A percentile compares a stretch with the other conserved stretches of the same genome.
phyloP scores from a whole-genome alignment of 371 early-diverging fungal genomes.

The Dichotomocladium elegans region DNA sequence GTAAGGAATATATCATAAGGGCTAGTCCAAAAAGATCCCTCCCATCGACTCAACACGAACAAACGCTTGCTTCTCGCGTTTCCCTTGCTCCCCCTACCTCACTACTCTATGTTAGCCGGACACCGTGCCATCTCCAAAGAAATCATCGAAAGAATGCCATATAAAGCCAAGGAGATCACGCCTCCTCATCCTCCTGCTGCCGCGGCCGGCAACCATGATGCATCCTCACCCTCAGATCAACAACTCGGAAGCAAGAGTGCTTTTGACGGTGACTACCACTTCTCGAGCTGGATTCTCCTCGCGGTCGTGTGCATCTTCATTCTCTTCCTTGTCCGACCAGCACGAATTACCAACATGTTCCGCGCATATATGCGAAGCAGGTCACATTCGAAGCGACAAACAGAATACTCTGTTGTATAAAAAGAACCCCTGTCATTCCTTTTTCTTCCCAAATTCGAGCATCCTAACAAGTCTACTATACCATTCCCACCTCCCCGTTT shows the following conservation, averaged over 20 bases:
- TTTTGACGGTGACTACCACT: neutral
- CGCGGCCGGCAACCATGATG: neutral
- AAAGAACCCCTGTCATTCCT: neutral
- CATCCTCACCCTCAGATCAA: neutral
- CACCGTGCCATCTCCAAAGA: conserved; percentile 4
- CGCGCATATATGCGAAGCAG: neutral
- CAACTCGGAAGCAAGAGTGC: neutral
- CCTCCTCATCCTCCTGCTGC: neutral
- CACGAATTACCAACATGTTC: neutral
- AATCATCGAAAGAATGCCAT: neutral
- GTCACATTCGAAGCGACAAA: neutral
- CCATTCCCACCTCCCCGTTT: too few species aligned
- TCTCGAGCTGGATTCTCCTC: conserved; percentile 1
- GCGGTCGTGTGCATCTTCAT: conserved; percentile 1
- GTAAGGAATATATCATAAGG: neutral
- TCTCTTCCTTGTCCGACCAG: conserved; percentile 4
- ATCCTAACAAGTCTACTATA: too few species aligned
- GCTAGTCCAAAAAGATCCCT: too few species aligned
- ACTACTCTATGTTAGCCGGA: neutral
- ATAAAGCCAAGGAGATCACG: neutral
- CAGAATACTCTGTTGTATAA: conserved; percentile 3
- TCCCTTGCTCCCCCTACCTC: too few species aligned
- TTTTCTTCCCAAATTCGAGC: neutral
- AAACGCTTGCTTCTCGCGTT: too few species aligned
- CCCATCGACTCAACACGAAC: too few species aligned